A percentile compares a stretch with the other conserved stretches of the same genome.
Conservation (phyloP, 139 green algal species). For the Chlamydomonas eustigma region DNA sequence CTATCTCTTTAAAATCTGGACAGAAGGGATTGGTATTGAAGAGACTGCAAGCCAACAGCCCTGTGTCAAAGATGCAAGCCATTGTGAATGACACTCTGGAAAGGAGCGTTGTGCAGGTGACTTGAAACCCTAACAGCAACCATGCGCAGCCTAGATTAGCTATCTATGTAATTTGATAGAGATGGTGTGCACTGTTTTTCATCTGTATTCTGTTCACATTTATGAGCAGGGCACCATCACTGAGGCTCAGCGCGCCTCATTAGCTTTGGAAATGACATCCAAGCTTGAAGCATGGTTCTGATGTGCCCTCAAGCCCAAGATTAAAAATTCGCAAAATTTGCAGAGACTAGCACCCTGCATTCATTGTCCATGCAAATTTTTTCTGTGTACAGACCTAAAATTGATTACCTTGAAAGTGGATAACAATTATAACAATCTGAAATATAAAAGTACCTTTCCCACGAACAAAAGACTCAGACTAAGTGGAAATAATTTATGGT, state of each 20-base stretch:
- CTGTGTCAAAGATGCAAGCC: neutral
- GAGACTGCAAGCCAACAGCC: slow-evolving; percentile 6
- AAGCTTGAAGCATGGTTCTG: neutral
- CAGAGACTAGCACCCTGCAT: too few relatives aligned
- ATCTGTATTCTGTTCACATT: neutral
- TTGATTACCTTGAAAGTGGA: too few relatives aligned
- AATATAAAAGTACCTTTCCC: too few relatives aligned
- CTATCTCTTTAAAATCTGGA: neutral
- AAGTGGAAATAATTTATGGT: too few relatives aligned
- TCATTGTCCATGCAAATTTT: too few relatives aligned
- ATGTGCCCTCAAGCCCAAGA: too few relatives aligned
- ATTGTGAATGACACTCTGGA: neutral
- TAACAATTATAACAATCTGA: too few relatives aligned
- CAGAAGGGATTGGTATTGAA: neutral
- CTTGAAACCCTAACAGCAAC: too few relatives aligned
- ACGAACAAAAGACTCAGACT: too few relatives aligned
- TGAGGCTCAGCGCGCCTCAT: neutral
- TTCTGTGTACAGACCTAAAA: too few relatives aligned
- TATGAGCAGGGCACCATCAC: neutral
- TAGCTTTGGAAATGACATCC: neutral
- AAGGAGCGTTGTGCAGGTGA: neutral
- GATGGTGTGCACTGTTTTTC: neutral
- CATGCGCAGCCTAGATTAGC: neutral
- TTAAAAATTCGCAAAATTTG: too few relatives aligned
- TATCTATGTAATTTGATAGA: neutral